A percentile compares a stretch with the other conserved stretches of the same genome.
phyloP scores from a whole-genome alignment of 805 yeast genomes.

The Clavispora phyllophila region DNA sequence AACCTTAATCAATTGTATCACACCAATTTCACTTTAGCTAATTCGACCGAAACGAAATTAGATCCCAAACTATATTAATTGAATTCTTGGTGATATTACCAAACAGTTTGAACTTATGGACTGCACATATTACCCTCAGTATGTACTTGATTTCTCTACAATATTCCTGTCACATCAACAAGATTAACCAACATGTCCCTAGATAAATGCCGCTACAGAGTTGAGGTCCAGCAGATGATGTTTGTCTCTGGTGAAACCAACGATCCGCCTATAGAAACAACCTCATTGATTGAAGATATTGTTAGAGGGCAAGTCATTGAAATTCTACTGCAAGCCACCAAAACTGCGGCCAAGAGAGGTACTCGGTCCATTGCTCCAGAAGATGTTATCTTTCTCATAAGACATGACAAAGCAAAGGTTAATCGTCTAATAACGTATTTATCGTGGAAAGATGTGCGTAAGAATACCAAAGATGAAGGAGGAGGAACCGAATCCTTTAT shows the following conservation, averaged over 20 bases:
- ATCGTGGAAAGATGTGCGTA: constrained; percentile 96
- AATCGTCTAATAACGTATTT: constrained; percentile 84
- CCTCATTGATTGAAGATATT: constrained; percentile 90
- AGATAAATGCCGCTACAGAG: constrained; percentile 66
- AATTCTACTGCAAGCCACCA: constrained; percentile 68
- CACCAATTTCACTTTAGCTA: too few species aligned
- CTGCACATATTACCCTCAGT: neutral
- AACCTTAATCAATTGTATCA: too few species aligned
- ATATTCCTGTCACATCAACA: neutral
- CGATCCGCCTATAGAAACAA: constrained; percentile 90
- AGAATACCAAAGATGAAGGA: constrained; percentile 57
- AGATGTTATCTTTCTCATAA: constrained; percentile 85
- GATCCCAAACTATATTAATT: too few species aligned
- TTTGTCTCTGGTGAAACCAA: constrained; percentile 93
- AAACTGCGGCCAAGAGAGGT: constrained; percentile 74
- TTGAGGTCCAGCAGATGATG: constrained; percentile 98
- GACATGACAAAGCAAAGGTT: constrained; percentile 93
- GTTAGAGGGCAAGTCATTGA: constrained; percentile 94
- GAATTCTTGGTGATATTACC: too few species aligned
- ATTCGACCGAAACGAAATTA: too few species aligned
- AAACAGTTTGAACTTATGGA: too few species aligned
- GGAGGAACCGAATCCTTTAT: constrained; percentile 47
- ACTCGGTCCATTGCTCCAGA: constrained; percentile 84
- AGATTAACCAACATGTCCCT: constrained; percentile 7
- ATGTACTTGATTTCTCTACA: neutral